Evolutionary conservation across 495 filamentous ascomycete genomes (phyloP).

Genomic region (Penicillium samsonianum): DNA sequence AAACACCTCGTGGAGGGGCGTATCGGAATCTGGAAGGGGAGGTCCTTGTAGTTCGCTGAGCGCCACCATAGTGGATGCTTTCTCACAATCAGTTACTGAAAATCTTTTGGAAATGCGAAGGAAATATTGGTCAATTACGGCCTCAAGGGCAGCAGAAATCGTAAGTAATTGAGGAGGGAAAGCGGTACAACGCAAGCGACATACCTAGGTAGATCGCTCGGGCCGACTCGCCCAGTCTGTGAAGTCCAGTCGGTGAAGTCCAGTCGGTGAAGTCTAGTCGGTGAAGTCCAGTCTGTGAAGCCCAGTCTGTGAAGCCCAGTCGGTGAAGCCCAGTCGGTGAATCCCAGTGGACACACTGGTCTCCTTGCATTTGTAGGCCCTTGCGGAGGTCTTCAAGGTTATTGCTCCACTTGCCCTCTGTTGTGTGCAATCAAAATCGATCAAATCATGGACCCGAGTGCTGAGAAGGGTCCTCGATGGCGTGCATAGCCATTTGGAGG

Average conservation of each 20-base stretch:
- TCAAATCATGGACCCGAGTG: background rate
- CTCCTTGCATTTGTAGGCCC: too few species aligned
- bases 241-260: too few species aligned
- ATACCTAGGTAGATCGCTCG: background rate
- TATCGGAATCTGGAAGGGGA: conserved; percentile 8
- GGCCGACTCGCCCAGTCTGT: too few species aligned
- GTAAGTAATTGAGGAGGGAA: background rate
- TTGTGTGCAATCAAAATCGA: background rate
- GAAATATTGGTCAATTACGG: too few species aligned
- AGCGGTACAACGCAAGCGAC: background rate
- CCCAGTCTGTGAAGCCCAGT: too few species aligned
- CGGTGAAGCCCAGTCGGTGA: too few species aligned
- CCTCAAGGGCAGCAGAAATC: background rate
- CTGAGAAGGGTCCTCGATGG: background rate
- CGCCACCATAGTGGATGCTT: background rate
- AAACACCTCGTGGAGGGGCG: conserved; percentile 10
- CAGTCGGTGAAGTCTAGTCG: too few species aligned
- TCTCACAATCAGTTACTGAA: background rate
- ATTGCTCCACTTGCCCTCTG: background rate
- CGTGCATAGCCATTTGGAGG: background rate
- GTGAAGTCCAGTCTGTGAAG: too few species aligned
- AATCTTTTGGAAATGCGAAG: too few species aligned
- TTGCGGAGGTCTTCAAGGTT: background rate
- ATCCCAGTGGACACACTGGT: too few species aligned
- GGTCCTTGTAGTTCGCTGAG: background rate